Base-by-base conservation (phyloP, 2,329 filamentous ascomycete genomes). In the Alternaria gaisen region DNA sequence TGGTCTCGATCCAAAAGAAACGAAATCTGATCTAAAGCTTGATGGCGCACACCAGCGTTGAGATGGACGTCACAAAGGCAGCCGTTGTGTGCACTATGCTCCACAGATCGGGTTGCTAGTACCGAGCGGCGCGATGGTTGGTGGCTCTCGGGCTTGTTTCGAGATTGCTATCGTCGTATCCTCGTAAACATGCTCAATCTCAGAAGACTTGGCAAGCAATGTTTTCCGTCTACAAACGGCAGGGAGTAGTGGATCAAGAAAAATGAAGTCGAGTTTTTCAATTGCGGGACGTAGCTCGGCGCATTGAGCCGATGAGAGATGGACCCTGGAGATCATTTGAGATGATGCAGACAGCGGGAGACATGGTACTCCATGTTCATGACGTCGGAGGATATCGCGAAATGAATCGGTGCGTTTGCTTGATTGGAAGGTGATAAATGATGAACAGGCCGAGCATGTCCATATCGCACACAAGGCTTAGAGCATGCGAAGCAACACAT, bases 251-350 rank as follows among this genome's bases (percentile, higher is more conserved):
- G 60, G 63, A 66, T 62, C 63, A 58, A 52, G 30, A 28, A 53
- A 60, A 57, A 58, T 54, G 55, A 61, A 36, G 34, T 50, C 30
- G 32, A 41, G 50, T 40, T 52, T 52, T 52, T 38, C 34, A 41
- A 41, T 26, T 46, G 47, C 53, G 41, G 57, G 24, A 52, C 53
- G 22, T 41, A 44, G 47, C 42, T 53, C 58, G 53, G 58, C 53
- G 24, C 34, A 47, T 51, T 56, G 46, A 26, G 53, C 53, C 58
- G 53, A 56, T 32, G 28, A 47, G 50, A 53, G 30, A 58, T 52
- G 46, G 58, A 58, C 58, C 58, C 58, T 61, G 58, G 58, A 65
- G 65, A 67, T 67, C 65, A 67, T 61, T 46, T 16, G 20, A 57
- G 59, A 56, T 53, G 38, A 55, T 60, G 57, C 57, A 60, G 55